Conservation (phyloP, 352 stramenopile species). For the Stramenopiles sp. region DNA sequence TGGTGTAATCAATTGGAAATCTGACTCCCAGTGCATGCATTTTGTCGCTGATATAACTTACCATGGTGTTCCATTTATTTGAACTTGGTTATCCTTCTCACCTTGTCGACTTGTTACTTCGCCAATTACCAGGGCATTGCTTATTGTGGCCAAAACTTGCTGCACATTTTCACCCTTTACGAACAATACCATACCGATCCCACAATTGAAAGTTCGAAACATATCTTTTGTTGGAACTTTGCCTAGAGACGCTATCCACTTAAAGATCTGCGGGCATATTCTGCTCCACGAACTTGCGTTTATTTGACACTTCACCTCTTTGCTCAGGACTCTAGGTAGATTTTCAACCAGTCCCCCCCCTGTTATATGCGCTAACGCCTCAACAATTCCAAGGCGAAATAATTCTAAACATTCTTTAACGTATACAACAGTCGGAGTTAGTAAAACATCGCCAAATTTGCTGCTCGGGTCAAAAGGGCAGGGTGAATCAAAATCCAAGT, state of each 20-base stretch:
- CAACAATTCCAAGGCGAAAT: constrained; percentile 51
- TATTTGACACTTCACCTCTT: constrained; percentile 73
- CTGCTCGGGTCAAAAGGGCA: constrained; percentile 42
- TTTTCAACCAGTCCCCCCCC: constrained; percentile 93
- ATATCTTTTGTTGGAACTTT: constrained; percentile 81
- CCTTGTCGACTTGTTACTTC: too few relatives aligned
- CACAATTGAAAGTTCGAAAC: constrained; percentile 93
- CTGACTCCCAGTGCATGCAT: too few relatives aligned
- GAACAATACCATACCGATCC: constrained; percentile 94
- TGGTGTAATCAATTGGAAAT: too few relatives aligned
- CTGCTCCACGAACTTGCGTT: constrained; percentile 53
- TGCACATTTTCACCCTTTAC: constrained; percentile 60
- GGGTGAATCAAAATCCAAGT: constrained; percentile 42
- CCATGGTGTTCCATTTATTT: too few relatives aligned
- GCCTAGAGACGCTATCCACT: constrained; percentile 80
- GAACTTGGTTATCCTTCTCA: too few relatives aligned
- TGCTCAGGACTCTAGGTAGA: constrained; percentile 78
- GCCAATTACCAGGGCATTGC: too few relatives aligned
- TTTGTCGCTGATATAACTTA: too few relatives aligned
- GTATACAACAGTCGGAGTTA: constrained; percentile 94
- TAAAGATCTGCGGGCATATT: constrained; percentile 81
- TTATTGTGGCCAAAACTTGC: constrained; percentile 58
- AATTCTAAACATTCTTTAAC: too few relatives aligned
- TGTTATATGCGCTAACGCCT: constrained; percentile 92
- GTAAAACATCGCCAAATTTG: constrained; percentile 72